Base-by-base conservation (phyloP, 805 yeast genomes). In the Candida sanyiensis region DNA sequence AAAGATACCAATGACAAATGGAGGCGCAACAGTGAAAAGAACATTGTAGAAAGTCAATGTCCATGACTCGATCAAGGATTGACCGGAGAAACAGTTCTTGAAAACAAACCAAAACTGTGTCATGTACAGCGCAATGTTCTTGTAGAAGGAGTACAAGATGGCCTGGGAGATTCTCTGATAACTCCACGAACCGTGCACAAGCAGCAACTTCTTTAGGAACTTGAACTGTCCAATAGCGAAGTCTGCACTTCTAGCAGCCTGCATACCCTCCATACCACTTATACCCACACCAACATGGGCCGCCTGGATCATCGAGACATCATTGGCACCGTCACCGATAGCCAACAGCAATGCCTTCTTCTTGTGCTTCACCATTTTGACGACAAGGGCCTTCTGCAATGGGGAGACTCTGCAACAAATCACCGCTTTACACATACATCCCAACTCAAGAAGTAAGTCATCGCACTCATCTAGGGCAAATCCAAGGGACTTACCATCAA, bases 241-340 rank as follows among this genome's bases (percentile, higher is more conserved):
- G 68, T 93, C 99, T 0, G 99, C 97, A 59, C 95, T 82, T 59
- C 99, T 75, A 0, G 98, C 97, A 9, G 98, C 98, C 63, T 93
- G 99, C 87, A 89, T 88, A 50, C 99, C 99, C 65, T 93, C 99
- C 90, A 88, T 83, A 48, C 99, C 99, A 62, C 95, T 85, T 46
- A 93, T 94, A 58, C 99, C 99, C 18, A 93, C 96, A 46, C 99
- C 99, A 38, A 93, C 96, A 61, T 93, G 97, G 0, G 98, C 98
- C 12, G 98, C 97, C 62, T 93, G 98, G 48, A 93, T 93, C 99
- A 93, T 93, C 26, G 95, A 83, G 28, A 93, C 98, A 65, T 93
- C 99, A 57, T 93, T 93, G 3, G 99, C 99, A 56, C 99, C 99
- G 63, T 93, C 99, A 31, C 99, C 99, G 56, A 93, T 83, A 1